Evolutionary conservation across 2,329 filamentous ascomycete species (phyloP), one percentile per base, ranked within the genome.

Genomic region (Ophiocordyceps camponoti-floridani): DNA sequence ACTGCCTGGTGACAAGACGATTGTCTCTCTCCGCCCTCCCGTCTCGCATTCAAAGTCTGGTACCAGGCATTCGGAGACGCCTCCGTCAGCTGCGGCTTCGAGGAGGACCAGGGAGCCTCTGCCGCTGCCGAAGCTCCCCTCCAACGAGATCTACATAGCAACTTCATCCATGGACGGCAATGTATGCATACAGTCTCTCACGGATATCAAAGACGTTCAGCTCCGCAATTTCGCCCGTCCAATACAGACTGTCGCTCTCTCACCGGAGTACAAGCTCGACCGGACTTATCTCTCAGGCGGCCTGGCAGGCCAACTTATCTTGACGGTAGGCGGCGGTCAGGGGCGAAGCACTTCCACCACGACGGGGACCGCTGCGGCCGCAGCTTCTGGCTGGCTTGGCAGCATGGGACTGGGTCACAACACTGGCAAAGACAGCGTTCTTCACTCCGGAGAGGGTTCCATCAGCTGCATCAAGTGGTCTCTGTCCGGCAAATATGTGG

Each of bases 401-500:
- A 83, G 81, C 41, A 84, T 96, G 58, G 89, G 88, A 0, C 63
- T 96, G 4, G 82, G 84, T 37, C 64, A 73, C 26, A 85, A 82
- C 53, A 80, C 75, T 11, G 88, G 87, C 12, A 89, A 82, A 56
- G 91, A 98, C 57, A 86, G 78, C 0, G 69, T 95, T 3, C 62
- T 96, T 42, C 91, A 98, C 57, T 86, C 84, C 8, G 91, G 91
- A 2, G 93, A 98, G 64, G 91, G 91, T 4, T 77, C 79, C 2
- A 91, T 98, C 50, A 89, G 78, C 58, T 83, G 80, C 4, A 91
- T 98, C 56, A 89, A 93, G 60, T 98, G 89, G 87, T 96, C 89
- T 0, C 60, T 89, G 38, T 89, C 86, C 0, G 89, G 91, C 1
- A 91, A 83, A 62, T 96, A 88, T 56, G 83, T 95, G 1, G 84